phyloP scores from a whole-genome alignment of 495 filamentous ascomycete species.

The Neurospora terricola region DNA sequence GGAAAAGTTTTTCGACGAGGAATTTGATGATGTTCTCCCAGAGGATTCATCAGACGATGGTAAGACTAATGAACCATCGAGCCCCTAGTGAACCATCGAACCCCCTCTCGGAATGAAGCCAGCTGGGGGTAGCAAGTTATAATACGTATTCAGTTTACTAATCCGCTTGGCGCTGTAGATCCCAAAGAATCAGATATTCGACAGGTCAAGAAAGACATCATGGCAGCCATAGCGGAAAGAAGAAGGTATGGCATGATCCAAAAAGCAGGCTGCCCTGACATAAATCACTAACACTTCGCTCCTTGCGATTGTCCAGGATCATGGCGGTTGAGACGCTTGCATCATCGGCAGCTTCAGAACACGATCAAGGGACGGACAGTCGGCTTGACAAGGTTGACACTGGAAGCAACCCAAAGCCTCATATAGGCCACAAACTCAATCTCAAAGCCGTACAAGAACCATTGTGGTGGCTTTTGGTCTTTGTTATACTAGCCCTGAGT shows the following conservation, averaged over 20 bases:
- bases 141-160: background rate
- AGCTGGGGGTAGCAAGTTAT: background rate
- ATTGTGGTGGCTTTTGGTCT: background rate
- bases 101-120: background rate
- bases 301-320: background rate
- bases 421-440: background rate
- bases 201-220: background rate
- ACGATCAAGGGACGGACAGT: background rate
- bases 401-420: background rate
- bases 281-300: background rate
- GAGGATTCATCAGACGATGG: background rate
- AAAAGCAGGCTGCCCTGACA: too few relatives aligned
- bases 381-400: background rate
- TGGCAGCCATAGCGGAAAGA: background rate
- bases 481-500: background rate
- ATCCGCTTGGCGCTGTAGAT: background rate
- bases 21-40: accelerated
- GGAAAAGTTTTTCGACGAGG: background rate
- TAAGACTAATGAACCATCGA: background rate
- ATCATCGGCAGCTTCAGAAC: background rate
- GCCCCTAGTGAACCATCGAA: too few relatives aligned
- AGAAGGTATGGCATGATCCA: background rate
- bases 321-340: background rate
- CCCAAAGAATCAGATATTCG: background rate
- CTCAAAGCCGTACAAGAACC: background rate